These are phyloP conservation scores for Takakia lepidozioides DNA, from an alignment of 225 moss, liverwort and hornwort species.

Conservation along the genomic window DNA sequence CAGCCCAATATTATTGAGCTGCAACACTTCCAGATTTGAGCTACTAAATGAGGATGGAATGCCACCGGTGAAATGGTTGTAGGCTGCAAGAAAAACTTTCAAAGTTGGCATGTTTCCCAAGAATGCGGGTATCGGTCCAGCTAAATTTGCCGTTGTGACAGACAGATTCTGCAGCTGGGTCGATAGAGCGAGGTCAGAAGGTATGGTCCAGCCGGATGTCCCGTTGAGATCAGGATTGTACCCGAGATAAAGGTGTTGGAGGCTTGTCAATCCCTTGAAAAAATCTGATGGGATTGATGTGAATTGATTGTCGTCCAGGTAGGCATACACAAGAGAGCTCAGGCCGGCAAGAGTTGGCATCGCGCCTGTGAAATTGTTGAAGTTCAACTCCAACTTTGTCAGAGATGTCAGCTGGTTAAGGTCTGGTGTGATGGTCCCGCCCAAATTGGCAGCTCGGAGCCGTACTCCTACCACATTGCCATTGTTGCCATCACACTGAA, in stretches of 20 bases:
- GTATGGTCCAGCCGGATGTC: conserved; percentile 60
- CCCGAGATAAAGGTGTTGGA: conserved; percentile 41
- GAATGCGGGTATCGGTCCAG: conserved; percentile 20
- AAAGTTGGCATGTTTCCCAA: conserved; percentile 22
- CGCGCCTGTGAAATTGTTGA: conserved; percentile 53
- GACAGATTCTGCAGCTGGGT: conserved; percentile 14
- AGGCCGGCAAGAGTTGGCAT: conserved; percentile 66
- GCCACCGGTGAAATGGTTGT: conserved; percentile 50
- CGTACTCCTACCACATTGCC: conserved; percentile 43
- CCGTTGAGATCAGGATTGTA: conserved; percentile 39
- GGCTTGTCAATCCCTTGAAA: conserved; percentile 50
- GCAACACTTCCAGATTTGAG: too few species aligned
- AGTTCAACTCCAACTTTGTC: conserved; percentile 55
- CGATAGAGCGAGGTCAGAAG: conserved; percentile 12
- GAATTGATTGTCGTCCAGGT: conserved; percentile 50
- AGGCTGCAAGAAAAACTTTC: conserved; percentile 15
- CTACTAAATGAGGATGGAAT: conserved; percentile 40
- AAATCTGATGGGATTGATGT: conserved; percentile 63
- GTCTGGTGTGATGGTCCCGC: conserved; percentile 46
- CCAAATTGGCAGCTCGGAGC: conserved; percentile 27
- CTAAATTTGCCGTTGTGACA: conserved; percentile 17
- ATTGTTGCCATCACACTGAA: conserved; percentile 45
- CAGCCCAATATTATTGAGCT: too few species aligned
- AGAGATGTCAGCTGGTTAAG: conserved; percentile 52
- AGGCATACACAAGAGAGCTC: conserved; percentile 25